Percentiles rank a stretch among this genome's conserved stretches.
Evolutionary conservation across 768 basidiomycete species (phyloP).

Genomic region (Galerina marginata): DNA sequence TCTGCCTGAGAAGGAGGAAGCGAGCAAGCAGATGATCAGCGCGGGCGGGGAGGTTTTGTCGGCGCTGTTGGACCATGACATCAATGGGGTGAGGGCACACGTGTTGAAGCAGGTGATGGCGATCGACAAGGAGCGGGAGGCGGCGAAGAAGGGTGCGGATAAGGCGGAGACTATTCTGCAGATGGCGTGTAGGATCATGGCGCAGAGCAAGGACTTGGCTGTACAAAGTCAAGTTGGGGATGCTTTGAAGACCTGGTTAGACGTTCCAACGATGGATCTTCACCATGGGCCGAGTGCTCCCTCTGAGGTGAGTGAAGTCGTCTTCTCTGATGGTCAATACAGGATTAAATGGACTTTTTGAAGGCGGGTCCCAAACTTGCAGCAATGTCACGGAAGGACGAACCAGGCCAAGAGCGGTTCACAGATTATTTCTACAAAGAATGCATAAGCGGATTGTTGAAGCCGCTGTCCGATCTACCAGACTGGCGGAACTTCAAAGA

Average conservation of each 20-base stretch:
- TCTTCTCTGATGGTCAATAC: slow-evolving; percentile 3
- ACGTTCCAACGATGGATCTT: slow-evolving; percentile 60
- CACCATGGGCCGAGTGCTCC: slow-evolving; percentile 31
- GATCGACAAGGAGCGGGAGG: slow-evolving; percentile 68
- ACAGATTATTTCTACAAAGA: slow-evolving; percentile 93
- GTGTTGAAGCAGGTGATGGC: slow-evolving; percentile 81
- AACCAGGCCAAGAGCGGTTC: slow-evolving; percentile 86
- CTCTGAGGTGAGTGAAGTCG: slow-evolving; percentile 34
- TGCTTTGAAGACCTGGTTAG: slow-evolving; percentile 81
- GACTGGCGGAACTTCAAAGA: slow-evolving; percentile 58
- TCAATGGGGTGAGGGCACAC: slow-evolving; percentile 84
- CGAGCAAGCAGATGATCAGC: slow-evolving; percentile 65
- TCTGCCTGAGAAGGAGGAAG: slow-evolving; percentile 62
- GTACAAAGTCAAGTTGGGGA: slow-evolving; percentile 93
- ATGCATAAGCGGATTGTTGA: slow-evolving; percentile 78
- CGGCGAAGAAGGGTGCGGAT: slow-evolving; percentile 59
- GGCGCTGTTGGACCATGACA: slow-evolving; percentile 87
- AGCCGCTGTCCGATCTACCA: slow-evolving; percentile 76
- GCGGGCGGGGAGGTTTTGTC: slow-evolving; percentile 87
- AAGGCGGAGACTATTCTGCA: slow-evolving; percentile 77
- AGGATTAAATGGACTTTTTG: slow-evolving; percentile 14
- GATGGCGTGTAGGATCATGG: slow-evolving; percentile 77
- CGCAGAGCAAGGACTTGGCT: slow-evolving; percentile 81
- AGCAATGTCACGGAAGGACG: slow-evolving; percentile 66
- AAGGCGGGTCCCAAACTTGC: slow-evolving; percentile 45